Base-by-base conservation (phyloP, 345 rosid species). In the Chamaenerion angustifolium region DNA sequence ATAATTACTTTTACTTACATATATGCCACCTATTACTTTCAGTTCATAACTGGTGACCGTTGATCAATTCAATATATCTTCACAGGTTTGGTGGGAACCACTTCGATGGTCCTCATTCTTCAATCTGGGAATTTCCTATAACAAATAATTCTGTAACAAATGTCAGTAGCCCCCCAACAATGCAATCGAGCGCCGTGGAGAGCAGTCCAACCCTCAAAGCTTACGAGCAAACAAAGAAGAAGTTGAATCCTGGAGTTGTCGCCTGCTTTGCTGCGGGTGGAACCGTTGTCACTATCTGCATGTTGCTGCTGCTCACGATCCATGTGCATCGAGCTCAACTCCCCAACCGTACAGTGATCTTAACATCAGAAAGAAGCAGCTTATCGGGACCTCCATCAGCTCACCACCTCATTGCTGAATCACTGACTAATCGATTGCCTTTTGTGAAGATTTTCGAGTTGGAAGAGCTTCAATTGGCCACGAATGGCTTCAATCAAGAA, bases 11-110 rank as follows among this genome's bases (percentile, higher is more conserved):
- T n/a, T n/a, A n/a, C n/a, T 31, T 31, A 31, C 10, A 31, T 31
- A 31, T 31, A 3, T 31, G 37, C 5, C 37, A 31, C 8, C 7
- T 31, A 31, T 31, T 31, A 8, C 10, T 31, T 31, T 31, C 27
- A 23, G 27, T 23, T 23, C 5, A 23, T 23, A 23, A 31, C 3
- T 31, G 37, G 37, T 31, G 37, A 8, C 10, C 37, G 5, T 31
- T 31, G 37, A 31, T 31, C 37, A 31, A 31, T 4, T 31, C 3
- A 5, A 31, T 31, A 31, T 31, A 31, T 62, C 57, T 19, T 60
- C 21, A 46, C 66, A 92, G 98, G 95, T 67, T 92, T 61, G 88
- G 80, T 60, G 85, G 93, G 54, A 92, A 87, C 69, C 56, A 49
- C 45, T 92, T 92, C 66, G 69, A 83, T 17, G 57, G 50, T 41